Evolutionary conservation across 129 eudicot genomes (phyloP).

Genomic region (Flaveria ramosissima): DNA sequence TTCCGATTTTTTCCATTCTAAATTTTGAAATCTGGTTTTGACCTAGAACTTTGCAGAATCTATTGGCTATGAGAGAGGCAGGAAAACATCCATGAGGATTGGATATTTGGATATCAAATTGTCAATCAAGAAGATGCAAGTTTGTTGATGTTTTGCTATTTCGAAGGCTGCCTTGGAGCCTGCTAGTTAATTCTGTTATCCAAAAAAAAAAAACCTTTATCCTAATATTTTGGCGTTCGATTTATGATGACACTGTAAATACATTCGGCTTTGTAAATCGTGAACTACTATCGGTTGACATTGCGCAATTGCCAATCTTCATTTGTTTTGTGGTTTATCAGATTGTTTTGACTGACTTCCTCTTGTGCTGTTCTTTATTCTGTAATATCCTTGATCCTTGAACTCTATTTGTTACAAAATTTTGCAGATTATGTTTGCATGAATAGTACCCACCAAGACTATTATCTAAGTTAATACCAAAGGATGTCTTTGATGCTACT

Average conservation of each 20-base stretch:
- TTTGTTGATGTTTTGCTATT: constrained; percentile 20
- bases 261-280: constrained; percentile 50
- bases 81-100: constrained; percentile 22
- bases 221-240: constrained; percentile 28
- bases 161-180: constrained; percentile 27
- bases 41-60: constrained; percentile 27
- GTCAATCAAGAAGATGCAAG: constrained; percentile 1
- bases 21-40: neutral
- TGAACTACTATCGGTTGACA: constrained; percentile 8
- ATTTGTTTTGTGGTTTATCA: neutral
- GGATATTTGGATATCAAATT: constrained; percentile 5
- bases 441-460: too few species aligned
- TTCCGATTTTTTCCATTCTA: neutral
- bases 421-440: too few species aligned
- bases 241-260: constrained; percentile 52
- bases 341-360: too few species aligned
- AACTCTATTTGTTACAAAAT: too few species aligned
- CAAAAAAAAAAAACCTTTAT: constrained; percentile 2
- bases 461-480: too few species aligned
- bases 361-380: neutral
- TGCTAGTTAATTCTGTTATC: constrained; percentile 26
- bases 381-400: too few species aligned
- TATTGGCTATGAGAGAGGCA: constrained; percentile 23
- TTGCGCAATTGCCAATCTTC: neutral
- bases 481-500: too few species aligned